A percentile compares a stretch with the other conserved stretches of the same genome.
These are phyloP conservation scores for Pichia cabralensis DNA, from an alignment of 805 yeast species.

Conservation along the genomic window DNA sequence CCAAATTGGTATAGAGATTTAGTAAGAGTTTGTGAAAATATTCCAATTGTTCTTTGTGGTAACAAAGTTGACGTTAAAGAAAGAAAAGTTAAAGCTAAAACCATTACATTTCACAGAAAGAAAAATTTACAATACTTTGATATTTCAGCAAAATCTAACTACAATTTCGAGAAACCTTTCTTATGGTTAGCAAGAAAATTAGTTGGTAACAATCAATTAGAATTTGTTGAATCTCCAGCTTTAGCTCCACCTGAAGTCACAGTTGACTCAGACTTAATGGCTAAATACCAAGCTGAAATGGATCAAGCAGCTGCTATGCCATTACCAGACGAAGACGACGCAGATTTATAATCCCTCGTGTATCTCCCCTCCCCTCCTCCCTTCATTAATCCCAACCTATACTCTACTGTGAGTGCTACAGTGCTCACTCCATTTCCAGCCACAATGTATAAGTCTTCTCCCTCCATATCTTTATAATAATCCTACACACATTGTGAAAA, in stretches of 20 bases:
- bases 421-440: no score
- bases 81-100: conserved; percentile 99
- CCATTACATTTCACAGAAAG: conserved; percentile 99
- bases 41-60: conserved; percentile 98
- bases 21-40: conserved; percentile 99
- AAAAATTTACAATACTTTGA: conserved; percentile 99
- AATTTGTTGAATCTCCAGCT: conserved; percentile 98
- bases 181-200: conserved; percentile 99
- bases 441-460: no score
- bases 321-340: conserved; percentile 99
- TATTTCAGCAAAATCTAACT: conserved; percentile 98
- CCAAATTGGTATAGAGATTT: conserved; percentile 99
- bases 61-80: conserved; percentile 99
- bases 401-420: no score
- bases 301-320: conserved; percentile 99
- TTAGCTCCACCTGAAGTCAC: conserved; percentile 99
- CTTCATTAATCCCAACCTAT: no score
- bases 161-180: conserved; percentile 99
- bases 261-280: conserved; percentile 94
- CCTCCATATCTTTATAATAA: no score
- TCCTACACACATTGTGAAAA: no score
- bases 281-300: conserved; percentile 98
- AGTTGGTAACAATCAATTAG: conserved; percentile 96
- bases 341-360: conserved; percentile 78
- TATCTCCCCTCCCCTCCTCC: no score